These are phyloP conservation scores for Peronospora destructor DNA, from an alignment of 352 stramenopile species.

Conservation along the genomic window DNA sequence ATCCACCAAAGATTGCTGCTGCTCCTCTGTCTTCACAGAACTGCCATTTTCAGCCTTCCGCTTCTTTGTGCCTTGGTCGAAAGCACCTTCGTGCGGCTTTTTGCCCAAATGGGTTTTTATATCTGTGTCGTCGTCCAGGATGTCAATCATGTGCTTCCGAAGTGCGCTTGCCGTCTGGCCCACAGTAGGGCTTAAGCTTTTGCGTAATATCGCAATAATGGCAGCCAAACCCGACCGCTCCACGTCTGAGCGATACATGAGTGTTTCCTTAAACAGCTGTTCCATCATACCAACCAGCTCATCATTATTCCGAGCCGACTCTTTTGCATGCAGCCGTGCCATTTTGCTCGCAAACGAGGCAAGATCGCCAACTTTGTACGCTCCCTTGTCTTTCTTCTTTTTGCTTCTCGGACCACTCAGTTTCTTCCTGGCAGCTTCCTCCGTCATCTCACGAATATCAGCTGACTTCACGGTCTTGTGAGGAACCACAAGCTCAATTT, in stretches of 20 bases:
- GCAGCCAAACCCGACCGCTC: constrained; percentile 60
- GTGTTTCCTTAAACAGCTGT: constrained; percentile 61
- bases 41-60: constrained; percentile 36
- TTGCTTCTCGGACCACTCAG: constrained; percentile 31
- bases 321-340: constrained; percentile 46
- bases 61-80: constrained; percentile 33
- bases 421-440: constrained; percentile 62
- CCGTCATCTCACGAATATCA: constrained; percentile 67
- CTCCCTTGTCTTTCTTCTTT: constrained; percentile 51
- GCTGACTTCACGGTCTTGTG: constrained; percentile 72
- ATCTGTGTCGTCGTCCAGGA: constrained; percentile 46
- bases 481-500: constrained; percentile 71
- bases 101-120: constrained; percentile 26
- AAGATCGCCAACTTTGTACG: constrained; percentile 64
- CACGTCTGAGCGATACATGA: constrained; percentile 62
- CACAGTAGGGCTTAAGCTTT: constrained; percentile 63
- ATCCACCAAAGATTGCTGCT: constrained; percentile 3
- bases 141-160: constrained; percentile 71
- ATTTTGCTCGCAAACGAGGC: constrained; percentile 53
- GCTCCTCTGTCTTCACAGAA: constrained; percentile 18
- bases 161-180: constrained; percentile 63
- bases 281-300: constrained; percentile 68
- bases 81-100: constrained; percentile 19
- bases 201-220: constrained; percentile 59
- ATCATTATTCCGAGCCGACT: constrained; percentile 73